Evolutionary conservation across 1,139 yeast genomes (phyloP), one percentile per base, ranked within the genome.

Genomic region (Suhomyces bokatorum): DNA sequence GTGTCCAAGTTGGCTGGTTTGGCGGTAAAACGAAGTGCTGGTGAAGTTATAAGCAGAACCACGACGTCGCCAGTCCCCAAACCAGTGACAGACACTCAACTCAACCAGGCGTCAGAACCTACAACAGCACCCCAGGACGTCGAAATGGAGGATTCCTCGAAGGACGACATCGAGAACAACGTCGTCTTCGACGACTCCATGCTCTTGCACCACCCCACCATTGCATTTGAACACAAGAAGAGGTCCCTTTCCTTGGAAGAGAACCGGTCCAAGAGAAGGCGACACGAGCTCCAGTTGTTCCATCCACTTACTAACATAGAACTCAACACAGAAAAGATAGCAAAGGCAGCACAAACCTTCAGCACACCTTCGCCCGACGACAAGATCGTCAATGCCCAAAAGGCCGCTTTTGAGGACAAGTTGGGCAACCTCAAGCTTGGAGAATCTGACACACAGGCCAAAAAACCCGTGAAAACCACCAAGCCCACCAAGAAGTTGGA

Each of bases 311-410:
- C 77, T 73, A 65, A 70, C 76, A 56, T 60, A 48, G 73, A 75
- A 65, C 69, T 82, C 64, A 69, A 75, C 69, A 51, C 69, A 57
- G 70, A 67, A 60, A 67, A 59, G 53, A 62, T 62, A 42, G 69
- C 69, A 49, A 74, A 76, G 57, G 78, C 79, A 7, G 69, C 74
- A 37, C 59, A 70, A 35, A 87, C 84, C 50, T 90, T 90, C 58
- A 62, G 66, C 16, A 69, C 74, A 48, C 91, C 90, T 12, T 86
- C 96, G 55, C 97, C 97, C 3, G 98, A 90, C 66, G 97, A 89
- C 57, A 66, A 75, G 43, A 76, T 86, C 9, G 60, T 79, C 41
- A 66, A 72, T 40, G 90, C 91, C 0, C 95, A 87, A 60, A 68
- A 68, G 42, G 62, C 66, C 39, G 82, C 81, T 0, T 77, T 77